Conservation (phyloP, 306 rosid genomes). For the Cercis canadensis region DNA sequence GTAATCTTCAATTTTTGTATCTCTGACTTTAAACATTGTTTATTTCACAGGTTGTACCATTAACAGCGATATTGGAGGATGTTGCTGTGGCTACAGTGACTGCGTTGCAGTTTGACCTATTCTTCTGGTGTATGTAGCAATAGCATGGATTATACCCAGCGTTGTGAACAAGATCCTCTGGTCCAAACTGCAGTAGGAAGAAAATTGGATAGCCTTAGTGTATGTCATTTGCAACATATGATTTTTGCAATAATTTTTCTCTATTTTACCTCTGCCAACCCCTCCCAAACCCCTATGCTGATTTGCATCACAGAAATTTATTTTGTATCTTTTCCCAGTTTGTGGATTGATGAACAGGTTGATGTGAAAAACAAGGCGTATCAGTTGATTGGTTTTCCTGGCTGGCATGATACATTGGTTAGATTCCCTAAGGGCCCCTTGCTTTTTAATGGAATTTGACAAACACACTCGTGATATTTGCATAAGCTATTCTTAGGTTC, state of each 20-base stretch:
- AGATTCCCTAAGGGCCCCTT: constrained; percentile 77
- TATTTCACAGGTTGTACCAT: constrained; percentile 67
- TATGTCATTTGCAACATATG: constrained; percentile 46
- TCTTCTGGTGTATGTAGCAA: constrained; percentile 82
- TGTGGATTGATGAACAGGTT: constrained; percentile 55
- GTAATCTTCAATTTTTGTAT: neutral
- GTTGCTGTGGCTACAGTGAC: constrained; percentile 89
- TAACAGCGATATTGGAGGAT: constrained; percentile 71
- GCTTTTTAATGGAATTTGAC: constrained; percentile 72
- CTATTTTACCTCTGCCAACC: neutral
- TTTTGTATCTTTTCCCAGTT: constrained; percentile 29
- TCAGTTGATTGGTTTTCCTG: constrained; percentile 72
- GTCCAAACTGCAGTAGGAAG: constrained; percentile 91
- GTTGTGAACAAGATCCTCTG: constrained; percentile 89
- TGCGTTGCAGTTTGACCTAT: constrained; percentile 69
- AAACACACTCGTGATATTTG: constrained; percentile 66
- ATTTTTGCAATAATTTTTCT: neutral
- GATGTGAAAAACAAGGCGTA: constrained; percentile 92
- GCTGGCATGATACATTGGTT: constrained; percentile 73
- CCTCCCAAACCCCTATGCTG: neutral
- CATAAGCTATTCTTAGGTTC: constrained; percentile 82
- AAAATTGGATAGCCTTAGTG: constrained; percentile 91
- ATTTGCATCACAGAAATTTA: constrained; percentile 7
- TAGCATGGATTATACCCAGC: constrained; percentile 90
- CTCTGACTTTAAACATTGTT: neutral